These are phyloP conservation scores for Talaromyces sp. DNA, from an alignment of 2,329 filamentous ascomycete species.

Conservation along the genomic window DNA sequence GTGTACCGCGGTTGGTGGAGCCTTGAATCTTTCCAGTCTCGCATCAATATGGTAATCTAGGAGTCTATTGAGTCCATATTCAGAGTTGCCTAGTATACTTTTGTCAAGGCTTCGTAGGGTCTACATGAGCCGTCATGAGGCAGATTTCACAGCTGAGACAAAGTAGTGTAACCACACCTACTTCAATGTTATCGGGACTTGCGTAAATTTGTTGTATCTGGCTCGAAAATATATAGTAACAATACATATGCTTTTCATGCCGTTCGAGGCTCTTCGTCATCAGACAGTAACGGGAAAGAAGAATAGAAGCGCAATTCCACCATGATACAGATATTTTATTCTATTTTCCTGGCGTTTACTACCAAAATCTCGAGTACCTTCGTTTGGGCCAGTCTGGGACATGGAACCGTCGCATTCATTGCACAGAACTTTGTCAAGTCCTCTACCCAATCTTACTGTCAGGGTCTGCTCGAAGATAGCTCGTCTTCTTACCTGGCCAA, in stretches of 20 bases:
- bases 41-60: not conserved
- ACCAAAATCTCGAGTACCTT: constrained; percentile 21
- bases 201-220: too few relatives aligned
- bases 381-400: constrained; percentile 56
- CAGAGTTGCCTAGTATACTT: not conserved
- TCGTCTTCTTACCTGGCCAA: not conserved
- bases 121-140: not conserved
- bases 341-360: not conserved
- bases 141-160: not conserved
- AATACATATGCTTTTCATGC: too few relatives aligned
- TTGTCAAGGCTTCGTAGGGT: not conserved
- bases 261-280: too few relatives aligned
- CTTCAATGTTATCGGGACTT: too few relatives aligned
- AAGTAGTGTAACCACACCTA: not conserved
- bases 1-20: not conserved
- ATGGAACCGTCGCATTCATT: constrained; percentile 39
- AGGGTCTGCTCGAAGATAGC: not conserved
- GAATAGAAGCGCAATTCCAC: not conserved
- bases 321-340: not conserved
- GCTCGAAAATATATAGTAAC: too few relatives aligned
- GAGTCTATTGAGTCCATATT: too few relatives aligned
- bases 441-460: not conserved
- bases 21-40: not conserved
- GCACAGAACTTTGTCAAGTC: not conserved
- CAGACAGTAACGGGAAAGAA: not conserved